A percentile compares a stretch with the other conserved stretches of the same genome.
These are phyloP conservation scores for Ceriops decandra DNA, from an alignment of 345 rosid genomes.

Conservation along the genomic window DNA sequence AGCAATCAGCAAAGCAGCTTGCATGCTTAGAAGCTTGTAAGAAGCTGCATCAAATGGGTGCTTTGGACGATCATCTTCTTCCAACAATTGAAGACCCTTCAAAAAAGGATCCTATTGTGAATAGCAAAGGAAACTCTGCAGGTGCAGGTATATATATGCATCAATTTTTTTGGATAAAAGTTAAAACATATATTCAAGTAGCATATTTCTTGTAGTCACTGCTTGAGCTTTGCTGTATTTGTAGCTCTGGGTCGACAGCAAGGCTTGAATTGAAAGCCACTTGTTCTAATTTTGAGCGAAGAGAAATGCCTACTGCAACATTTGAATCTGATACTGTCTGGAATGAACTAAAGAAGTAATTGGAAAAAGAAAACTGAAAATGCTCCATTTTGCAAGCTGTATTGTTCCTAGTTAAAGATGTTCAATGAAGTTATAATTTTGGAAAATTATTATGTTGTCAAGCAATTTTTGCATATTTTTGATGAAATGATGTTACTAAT, in stretches of 20 bases:
- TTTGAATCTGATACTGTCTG: neutral
- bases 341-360: neutral
- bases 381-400: neutral
- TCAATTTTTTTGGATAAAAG: neutral
- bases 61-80: constrained; percentile 51
- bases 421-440: neutral
- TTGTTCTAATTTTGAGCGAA: neutral
- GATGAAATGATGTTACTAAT: neutral
- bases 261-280: neutral
- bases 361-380: neutral
- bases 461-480: neutral
- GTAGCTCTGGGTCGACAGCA: neutral
- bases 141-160: constrained; percentile 48
- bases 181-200: neutral
- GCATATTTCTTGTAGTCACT: neutral
- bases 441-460: neutral
- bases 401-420: neutral
- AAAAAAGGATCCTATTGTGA: constrained; percentile 21
- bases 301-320: neutral
- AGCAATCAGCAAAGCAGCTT: constrained; percentile 53
- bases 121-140: constrained; percentile 42
- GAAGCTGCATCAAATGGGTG: constrained; percentile 59
- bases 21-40: constrained; percentile 71
- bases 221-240: too few relatives aligned
- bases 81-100: constrained; percentile 34